Evolutionary conservation across 768 basidiomycete genomes (phyloP).

Genomic region (Rubroboletus pulcherrimus): DNA sequence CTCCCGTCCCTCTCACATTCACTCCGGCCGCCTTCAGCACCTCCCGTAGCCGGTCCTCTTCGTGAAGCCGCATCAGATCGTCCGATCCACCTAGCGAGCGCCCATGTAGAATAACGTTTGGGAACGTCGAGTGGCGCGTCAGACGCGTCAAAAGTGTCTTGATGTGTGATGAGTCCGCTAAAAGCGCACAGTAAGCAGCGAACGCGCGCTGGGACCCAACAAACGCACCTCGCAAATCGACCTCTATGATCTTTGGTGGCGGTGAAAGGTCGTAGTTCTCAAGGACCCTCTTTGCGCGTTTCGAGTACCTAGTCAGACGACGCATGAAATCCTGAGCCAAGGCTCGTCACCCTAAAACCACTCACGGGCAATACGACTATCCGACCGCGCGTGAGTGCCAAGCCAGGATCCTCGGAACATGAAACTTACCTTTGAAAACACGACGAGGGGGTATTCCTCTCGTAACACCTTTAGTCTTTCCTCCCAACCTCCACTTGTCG

Average conservation of each 20-base stretch:
- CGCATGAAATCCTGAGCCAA: neutral
- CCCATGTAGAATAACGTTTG: conserved; percentile 67
- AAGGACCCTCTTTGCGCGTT: conserved; percentile 45
- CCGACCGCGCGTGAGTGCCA: neutral
- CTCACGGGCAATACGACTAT: conserved; percentile 75
- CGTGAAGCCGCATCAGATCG: conserved; percentile 46
- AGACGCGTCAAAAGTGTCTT: conserved; percentile 65
- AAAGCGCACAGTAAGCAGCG: neutral
- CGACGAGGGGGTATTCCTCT: conserved; percentile 57
- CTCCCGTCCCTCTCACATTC: conserved; percentile 24
- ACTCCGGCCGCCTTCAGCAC: conserved; percentile 50
- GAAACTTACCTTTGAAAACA: conserved; percentile 70
- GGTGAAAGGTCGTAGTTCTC: conserved; percentile 58
- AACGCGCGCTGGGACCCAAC: neutral
- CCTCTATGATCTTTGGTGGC: conserved; percentile 66
- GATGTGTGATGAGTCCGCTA: conserved; percentile 60
- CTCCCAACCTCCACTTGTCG: conserved; percentile 38
- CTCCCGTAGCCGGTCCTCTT: conserved; percentile 39
- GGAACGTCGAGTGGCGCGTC: conserved; percentile 68
- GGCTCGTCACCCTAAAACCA: conserved; percentile 6
- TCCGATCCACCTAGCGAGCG: conserved; percentile 66
- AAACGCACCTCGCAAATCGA: conserved; percentile 61
- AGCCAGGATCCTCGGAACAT: conserved; percentile 8
- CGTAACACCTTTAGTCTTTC: conserved; percentile 41
- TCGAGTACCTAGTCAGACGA: conserved; percentile 22